Evolutionary conservation across 2,329 filamentous ascomycete species (phyloP).

Genomic region (Grosmannia serpens): DNA sequence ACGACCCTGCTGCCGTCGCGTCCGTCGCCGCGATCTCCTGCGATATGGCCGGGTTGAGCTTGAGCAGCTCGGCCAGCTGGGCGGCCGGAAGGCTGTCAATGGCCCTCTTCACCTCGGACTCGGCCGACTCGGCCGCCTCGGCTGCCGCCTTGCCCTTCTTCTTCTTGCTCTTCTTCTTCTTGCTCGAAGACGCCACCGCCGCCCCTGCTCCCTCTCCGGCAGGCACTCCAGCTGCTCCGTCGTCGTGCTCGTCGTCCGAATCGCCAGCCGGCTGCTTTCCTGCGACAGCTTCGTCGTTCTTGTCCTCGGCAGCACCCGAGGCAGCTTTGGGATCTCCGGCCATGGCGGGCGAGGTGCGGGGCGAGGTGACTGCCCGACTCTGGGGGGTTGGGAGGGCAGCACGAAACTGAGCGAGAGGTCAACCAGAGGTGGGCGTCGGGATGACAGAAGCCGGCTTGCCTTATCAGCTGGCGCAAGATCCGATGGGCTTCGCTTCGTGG

Average conservation of each 20-base stretch:
- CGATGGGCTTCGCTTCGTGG: not conserved
- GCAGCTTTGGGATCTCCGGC: not conserved
- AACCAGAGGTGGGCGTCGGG: not conserved
- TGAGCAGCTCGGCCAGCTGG: conserved; percentile 54
- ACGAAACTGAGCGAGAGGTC: not conserved
- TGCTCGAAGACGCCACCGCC: conserved; percentile 28
- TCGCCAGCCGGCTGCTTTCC: conserved; percentile 29
- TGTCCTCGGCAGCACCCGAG: not conserved
- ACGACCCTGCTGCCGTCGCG: conserved; percentile 12
- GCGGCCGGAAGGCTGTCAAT: conserved; percentile 41
- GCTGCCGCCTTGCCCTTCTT: conserved; percentile 15
- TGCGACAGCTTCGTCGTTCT: not conserved
- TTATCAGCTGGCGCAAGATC: not conserved
- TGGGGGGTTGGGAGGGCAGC: not conserved
- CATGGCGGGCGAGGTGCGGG: not conserved
- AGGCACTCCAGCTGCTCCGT: conserved; percentile 16
- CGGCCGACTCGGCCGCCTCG: too few relatives aligned
- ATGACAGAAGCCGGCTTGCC: not conserved
- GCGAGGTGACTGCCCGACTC: not conserved
- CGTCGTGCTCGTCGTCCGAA: conserved; percentile 34
- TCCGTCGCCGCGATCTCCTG: conserved; percentile 34
- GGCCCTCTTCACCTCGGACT: conserved; percentile 35
- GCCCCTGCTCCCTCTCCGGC: not conserved
- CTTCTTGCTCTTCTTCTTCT: conserved; percentile 51
- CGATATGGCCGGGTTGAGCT: conserved; percentile 61